phyloP scores from a whole-genome alignment of 208 protist species.

The Giardia duodenalis region DNA sequence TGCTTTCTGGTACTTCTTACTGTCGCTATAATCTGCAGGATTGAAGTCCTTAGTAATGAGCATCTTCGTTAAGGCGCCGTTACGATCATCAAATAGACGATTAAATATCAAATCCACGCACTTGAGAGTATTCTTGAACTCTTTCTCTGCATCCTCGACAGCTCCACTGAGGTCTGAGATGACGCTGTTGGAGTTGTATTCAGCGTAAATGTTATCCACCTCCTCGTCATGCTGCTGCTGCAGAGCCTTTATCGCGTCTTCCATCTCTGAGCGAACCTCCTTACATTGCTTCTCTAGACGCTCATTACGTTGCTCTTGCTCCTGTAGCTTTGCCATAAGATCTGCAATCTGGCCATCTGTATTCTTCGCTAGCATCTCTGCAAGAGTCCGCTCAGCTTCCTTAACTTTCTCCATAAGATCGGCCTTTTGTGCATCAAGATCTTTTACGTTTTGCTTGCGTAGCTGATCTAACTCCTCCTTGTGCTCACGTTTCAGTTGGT shows the following conservation, averaged over 20 bases:
- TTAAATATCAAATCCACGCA: not conserved
- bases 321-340: not conserved
- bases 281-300: not conserved
- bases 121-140: not conserved
- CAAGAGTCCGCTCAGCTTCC: not conserved
- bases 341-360: not conserved
- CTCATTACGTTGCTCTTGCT: not conserved
- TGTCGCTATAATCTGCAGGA: not conserved
- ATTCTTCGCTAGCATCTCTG: not conserved
- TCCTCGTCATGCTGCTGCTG: not conserved
- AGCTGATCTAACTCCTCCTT: not conserved
- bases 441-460: not conserved
- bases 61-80: not conserved
- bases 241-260: not conserved
- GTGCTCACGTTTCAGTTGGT: not conserved
- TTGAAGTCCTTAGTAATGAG: not conserved
- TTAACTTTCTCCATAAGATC: not conserved
- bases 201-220: not conserved
- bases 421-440: not conserved
- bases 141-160: not conserved
- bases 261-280: not conserved
- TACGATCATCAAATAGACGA: not conserved
- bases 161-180: not conserved
- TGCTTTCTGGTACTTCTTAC: not conserved
- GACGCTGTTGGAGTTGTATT: not conserved